Percentiles rank a stretch among this genome's conserved stretches.
These are phyloP conservation scores for Calycina marina DNA, from an alignment of 2,329 filamentous ascomycete genomes.

Conservation along the genomic window DNA sequence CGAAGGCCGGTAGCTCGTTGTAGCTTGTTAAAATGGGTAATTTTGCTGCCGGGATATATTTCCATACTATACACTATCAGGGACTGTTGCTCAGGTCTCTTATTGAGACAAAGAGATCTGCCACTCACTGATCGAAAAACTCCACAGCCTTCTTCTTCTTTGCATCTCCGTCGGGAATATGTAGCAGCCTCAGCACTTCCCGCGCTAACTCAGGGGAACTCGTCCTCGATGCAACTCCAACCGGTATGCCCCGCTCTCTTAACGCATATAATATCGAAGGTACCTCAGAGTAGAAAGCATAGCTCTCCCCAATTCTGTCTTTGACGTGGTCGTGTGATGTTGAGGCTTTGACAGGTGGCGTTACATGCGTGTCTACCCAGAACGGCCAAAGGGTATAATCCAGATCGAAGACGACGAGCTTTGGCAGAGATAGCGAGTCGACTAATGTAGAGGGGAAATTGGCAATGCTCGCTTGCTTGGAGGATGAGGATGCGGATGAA, in stretches of 20 bases:
- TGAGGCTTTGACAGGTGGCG: conserved; percentile 48
- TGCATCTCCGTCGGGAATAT: conserved; percentile 29
- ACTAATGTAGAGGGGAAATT: conserved; percentile 16
- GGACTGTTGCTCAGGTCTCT: not conserved
- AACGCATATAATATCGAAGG: conserved; percentile 47
- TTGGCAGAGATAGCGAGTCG: conserved; percentile 22
- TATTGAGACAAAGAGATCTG: not conserved
- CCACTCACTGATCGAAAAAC: conserved; percentile 37
- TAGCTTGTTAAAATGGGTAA: conserved; percentile 67
- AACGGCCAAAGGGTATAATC: conserved; percentile 99
- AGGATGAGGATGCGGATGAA: not conserved
- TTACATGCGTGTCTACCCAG: conserved; percentile 91
- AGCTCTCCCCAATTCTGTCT: conserved; percentile 49
- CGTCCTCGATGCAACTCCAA: conserved; percentile 73
- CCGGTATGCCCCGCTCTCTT: conserved; percentile 29
- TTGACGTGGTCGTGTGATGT: conserved; percentile 28
- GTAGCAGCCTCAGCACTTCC: conserved; percentile 64
- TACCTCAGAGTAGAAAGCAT: conserved; percentile 57
- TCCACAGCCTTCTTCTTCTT: conserved; percentile 33
- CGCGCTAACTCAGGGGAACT: conserved; percentile 64
- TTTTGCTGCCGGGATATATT: conserved; percentile 68
- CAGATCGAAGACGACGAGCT: conserved; percentile 82
- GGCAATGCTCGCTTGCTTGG: conserved; percentile 1
- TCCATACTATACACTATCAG: conserved; percentile 31
- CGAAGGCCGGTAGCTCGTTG: conserved; percentile 54